These are phyloP conservation scores for Rhododendron williamsianum DNA, from an alignment of 148 eudicot genomes.

Conservation along the genomic window DNA sequence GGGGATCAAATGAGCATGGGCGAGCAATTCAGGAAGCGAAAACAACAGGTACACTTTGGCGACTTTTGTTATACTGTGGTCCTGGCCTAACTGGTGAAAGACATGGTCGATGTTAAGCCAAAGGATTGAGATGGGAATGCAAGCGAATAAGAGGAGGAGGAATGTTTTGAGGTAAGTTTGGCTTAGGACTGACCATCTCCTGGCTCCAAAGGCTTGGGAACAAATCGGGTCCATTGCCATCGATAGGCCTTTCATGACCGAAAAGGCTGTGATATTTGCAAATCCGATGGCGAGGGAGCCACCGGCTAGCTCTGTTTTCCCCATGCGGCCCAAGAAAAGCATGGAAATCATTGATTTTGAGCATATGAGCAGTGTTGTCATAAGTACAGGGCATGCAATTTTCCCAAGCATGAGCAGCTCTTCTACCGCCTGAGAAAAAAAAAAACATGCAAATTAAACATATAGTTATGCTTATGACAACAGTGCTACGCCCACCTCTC, in stretches of 20 bases:
- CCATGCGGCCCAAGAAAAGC: constrained; percentile 72
- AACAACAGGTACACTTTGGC: constrained; percentile 56
- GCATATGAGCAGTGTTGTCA: constrained; percentile 52
- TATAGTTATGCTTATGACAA: background rate
- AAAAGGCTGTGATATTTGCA: constrained; percentile 79
- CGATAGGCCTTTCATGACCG: constrained; percentile 86
- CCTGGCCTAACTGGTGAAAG: constrained; percentile 56
- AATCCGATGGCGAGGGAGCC: constrained; percentile 80
- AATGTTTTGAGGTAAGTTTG: constrained; percentile 74
- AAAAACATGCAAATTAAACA: background rate
- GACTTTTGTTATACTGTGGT: constrained; percentile 44
- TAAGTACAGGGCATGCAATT: constrained; percentile 54
- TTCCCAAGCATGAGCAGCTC: constrained; percentile 51
- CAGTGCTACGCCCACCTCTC: too few relatives aligned
- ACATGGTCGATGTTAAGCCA: constrained; percentile 79
- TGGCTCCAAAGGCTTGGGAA: constrained; percentile 85
- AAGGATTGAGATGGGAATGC: constrained; percentile 45
- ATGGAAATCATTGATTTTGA: constrained; percentile 73
- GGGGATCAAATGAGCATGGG: constrained; percentile 56
- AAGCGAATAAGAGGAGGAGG: constrained; percentile 48
- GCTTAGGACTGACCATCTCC: constrained; percentile 46
- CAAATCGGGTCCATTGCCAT: constrained; percentile 97
- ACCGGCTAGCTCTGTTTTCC: constrained; percentile 66
- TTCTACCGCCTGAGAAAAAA: constrained; percentile 39
- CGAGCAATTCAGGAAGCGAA: constrained; percentile 65